A percentile compares a stretch with the other conserved stretches of the same genome.
These are phyloP conservation scores for Fusarium tuaranense DNA, from an alignment of 2,329 filamentous ascomycete genomes.

Conservation along the genomic window DNA sequence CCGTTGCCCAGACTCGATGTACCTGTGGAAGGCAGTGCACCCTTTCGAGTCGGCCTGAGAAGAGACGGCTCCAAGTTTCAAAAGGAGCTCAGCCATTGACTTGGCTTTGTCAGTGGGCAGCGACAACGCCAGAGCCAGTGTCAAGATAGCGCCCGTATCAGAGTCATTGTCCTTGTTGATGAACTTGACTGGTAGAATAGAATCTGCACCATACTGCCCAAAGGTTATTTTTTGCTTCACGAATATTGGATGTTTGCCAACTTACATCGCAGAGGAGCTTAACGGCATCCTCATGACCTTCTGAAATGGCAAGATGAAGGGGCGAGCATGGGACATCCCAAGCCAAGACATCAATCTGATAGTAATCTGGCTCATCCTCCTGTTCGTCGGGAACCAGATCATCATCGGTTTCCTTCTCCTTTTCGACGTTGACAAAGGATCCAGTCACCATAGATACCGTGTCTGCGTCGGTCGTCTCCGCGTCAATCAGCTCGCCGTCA, in stretches of 20 bases:
- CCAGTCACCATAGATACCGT: slow-evolving; percentile 70
- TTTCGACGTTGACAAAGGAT: slow-evolving; percentile 78
- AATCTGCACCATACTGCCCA: slow-evolving; percentile 79
- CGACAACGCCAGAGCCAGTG: slow-evolving; percentile 74
- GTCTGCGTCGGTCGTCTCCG: slow-evolving; percentile 62
- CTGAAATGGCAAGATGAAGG: slow-evolving; percentile 82
- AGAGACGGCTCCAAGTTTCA: slow-evolving; percentile 78
- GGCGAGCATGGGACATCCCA: slow-evolving; percentile 83
- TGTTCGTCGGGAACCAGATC: slow-evolving; percentile 64
- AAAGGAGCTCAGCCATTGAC: slow-evolving; percentile 72
- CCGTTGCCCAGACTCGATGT: slow-evolving; percentile 63
- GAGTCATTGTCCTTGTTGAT: slow-evolving; percentile 59
- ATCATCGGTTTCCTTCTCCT: slow-evolving; percentile 51
- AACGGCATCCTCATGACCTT: slow-evolving; percentile 77
- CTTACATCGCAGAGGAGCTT: slow-evolving; percentile 72
- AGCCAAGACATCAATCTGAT: slow-evolving; percentile 80
- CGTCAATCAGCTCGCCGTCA: slow-evolving; percentile 61
- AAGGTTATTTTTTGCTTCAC: slow-evolving; percentile 11
- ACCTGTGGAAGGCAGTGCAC: slow-evolving; percentile 74
- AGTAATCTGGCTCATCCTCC: slow-evolving; percentile 80
- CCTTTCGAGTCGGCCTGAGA: slow-evolving; percentile 77
- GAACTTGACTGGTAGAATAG: slow-evolving; percentile 79
- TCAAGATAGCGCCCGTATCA: slow-evolving; percentile 72
- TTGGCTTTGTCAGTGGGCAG: slow-evolving; percentile 73
- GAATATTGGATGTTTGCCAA: background rate